Conservation (phyloP, 805 yeast species). For the Komagataella mondaviorum region DNA sequence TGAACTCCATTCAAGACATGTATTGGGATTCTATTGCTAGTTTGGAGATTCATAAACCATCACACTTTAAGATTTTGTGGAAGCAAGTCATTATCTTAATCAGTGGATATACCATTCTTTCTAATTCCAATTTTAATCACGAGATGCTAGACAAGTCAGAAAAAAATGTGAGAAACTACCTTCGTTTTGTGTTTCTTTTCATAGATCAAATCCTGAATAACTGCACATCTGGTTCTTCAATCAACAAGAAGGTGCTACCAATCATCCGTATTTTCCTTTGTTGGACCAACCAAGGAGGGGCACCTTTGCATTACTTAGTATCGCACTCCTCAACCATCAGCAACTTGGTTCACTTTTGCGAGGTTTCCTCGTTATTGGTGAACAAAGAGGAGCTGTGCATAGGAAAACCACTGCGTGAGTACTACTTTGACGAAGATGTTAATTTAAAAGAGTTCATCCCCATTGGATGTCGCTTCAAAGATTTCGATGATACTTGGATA, state of each 20-base stretch:
- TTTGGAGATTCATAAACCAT: constrained; percentile 18
- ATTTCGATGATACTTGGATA: constrained; percentile 39
- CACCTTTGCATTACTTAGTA: constrained; percentile 18
- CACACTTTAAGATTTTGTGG: constrained; percentile 18
- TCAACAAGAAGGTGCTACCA: constrained; percentile 13
- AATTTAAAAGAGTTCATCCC: constrained; percentile 45
- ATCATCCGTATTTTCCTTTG: constrained; percentile 35
- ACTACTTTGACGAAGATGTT: constrained; percentile 55
- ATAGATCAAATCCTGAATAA: constrained; percentile 18
- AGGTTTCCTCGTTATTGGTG: constrained; percentile 3
- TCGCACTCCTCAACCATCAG: neutral
- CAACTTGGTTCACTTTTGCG: neutral
- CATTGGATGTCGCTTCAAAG: constrained; percentile 38
- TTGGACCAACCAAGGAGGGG: constrained; percentile 42
- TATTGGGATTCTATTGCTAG: constrained; percentile 13
- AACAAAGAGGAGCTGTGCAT: neutral
- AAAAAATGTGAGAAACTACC: constrained; percentile 13
- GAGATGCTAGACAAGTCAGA: constrained; percentile 10
- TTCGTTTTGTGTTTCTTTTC: constrained; percentile 27
- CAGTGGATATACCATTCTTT: constrained; percentile 22
- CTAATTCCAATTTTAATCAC: constrained; percentile 9
- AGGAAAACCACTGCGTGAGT: constrained; percentile 29
- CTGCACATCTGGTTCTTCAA: constrained; percentile 9
- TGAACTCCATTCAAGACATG: constrained; percentile 17
- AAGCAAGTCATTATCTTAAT: constrained; percentile 23